Conservation (phyloP, 2,329 filamentous ascomycete species). For the Xylaria sp. region DNA sequence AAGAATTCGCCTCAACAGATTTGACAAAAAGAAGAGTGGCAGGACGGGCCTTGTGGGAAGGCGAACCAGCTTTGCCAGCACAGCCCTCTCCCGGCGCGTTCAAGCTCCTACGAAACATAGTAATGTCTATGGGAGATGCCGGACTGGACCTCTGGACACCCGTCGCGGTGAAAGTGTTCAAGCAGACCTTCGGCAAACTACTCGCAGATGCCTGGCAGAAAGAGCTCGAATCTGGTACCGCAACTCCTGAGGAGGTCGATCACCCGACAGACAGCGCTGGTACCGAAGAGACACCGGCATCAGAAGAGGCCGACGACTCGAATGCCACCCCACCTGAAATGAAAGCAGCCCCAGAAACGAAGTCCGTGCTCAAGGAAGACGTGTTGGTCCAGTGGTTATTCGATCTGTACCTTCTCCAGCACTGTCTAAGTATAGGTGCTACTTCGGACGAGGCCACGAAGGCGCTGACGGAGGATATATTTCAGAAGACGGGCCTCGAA, state of each 20-base stretch:
- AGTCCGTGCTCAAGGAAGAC: slow-evolving; percentile 43
- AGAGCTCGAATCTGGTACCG: slow-evolving; percentile 41
- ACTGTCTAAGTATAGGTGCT: slow-evolving; percentile 44
- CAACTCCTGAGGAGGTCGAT: slow-evolving; percentile 23
- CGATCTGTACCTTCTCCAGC: slow-evolving; percentile 56
- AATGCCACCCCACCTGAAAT: slow-evolving; percentile 15
- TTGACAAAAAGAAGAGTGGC: slow-evolving; percentile 53
- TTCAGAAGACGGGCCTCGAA: slow-evolving; percentile 51
- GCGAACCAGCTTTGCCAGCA: slow-evolving; percentile 70
- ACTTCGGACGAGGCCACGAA: slow-evolving; percentile 40
- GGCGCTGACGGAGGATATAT: slow-evolving; percentile 50
- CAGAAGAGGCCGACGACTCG: slow-evolving; percentile 18
- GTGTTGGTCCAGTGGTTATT: slow-evolving; percentile 64
- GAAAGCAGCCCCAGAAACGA: slow-evolving; percentile 2
- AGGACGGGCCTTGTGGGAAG: slow-evolving; percentile 78
- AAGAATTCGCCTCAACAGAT: slow-evolving; percentile 47
- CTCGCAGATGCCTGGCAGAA: slow-evolving; percentile 54
- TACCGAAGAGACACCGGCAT: slow-evolving; percentile 10
- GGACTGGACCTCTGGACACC: slow-evolving; percentile 84
- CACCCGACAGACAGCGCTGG: slow-evolving; percentile 13
- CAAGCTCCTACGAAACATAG: slow-evolving; percentile 68
- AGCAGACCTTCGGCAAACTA: slow-evolving; percentile 54
- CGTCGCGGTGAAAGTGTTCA: slow-evolving; percentile 65
- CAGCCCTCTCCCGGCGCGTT: slow-evolving; percentile 79
- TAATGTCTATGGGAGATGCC: slow-evolving; percentile 66